A percentile compares a stretch with the other conserved stretches of the same genome.
Evolutionary conservation across 1,139 yeast species (phyloP).

Genomic region (Suhomyces panamericanus): DNA sequence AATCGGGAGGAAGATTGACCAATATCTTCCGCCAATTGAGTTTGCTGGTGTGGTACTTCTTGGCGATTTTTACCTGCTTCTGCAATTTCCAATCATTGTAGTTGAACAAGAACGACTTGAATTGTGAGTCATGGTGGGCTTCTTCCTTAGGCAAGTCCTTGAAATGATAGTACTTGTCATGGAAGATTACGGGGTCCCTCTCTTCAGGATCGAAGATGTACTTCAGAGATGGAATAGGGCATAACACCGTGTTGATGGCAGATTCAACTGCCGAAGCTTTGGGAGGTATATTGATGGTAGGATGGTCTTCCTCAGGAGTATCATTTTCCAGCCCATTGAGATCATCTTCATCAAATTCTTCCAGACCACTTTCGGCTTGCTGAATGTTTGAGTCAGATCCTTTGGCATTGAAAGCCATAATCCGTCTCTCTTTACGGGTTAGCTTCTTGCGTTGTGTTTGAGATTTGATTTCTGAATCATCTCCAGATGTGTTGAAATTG

Average conservation of each 20-base stretch:
- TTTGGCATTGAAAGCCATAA: conserved; percentile 29
- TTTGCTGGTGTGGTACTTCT: conserved; percentile 25
- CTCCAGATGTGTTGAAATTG: conserved; percentile 14
- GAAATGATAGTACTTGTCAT: conserved; percentile 74
- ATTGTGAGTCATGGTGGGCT: conserved; percentile 4
- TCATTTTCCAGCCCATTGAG: conserved; percentile 6
- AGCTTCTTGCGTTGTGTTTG: conserved; percentile 17
- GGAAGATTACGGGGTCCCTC: conserved; percentile 64
- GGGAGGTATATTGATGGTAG: conserved; percentile 38
- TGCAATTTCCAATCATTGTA: conserved; percentile 27
- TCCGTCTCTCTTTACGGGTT: conserved; percentile 23
- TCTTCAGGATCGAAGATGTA: conserved; percentile 38
- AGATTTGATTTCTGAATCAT: conserved; percentile 5
- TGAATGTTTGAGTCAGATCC: conserved; percentile 16
- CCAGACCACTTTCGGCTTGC: background rate
- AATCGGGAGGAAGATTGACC: conserved; percentile 29
- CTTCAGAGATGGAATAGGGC: conserved; percentile 42
- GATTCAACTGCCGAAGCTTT: conserved; percentile 48
- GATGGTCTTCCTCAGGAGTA: conserved; percentile 1
- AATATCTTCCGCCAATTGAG: conserved; percentile 29
- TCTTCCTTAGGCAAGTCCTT: conserved; percentile 53
- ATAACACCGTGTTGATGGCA: conserved; percentile 41
- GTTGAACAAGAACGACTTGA: conserved; percentile 17
- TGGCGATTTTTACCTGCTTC: conserved; percentile 29
- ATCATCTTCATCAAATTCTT: conserved; percentile 10